These are phyloP conservation scores for Ogataea trehaloabstinens DNA, from an alignment of 805 yeast genomes.

Conservation along the genomic window DNA sequence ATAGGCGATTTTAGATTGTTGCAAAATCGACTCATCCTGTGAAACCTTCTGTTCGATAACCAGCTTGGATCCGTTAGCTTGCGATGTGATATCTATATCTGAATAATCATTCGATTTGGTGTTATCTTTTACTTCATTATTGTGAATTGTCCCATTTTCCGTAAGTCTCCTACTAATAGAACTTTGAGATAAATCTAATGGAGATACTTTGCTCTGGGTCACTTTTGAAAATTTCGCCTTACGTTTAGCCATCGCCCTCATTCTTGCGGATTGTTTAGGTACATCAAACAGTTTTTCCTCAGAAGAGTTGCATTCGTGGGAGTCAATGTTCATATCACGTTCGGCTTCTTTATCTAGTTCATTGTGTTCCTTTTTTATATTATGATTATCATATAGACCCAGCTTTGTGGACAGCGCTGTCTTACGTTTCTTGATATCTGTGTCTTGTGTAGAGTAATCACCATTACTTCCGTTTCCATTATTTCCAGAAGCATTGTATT, in stretches of 20 bases:
- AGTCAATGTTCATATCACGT: slow-evolving; percentile 6
- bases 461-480: slow-evolving; percentile 5
- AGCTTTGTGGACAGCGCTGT: slow-evolving; percentile 29
- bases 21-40: slow-evolving; percentile 62
- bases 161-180: slow-evolving; percentile 58
- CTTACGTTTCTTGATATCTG: slow-evolving; percentile 23
- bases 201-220: slow-evolving; percentile 40
- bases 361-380: slow-evolving; percentile 16
- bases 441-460: background rate
- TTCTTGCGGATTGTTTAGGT: slow-evolving; percentile 61
- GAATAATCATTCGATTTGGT: slow-evolving; percentile 25
- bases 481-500: slow-evolving; percentile 21
- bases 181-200: slow-evolving; percentile 70
- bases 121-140: slow-evolving; percentile 12
- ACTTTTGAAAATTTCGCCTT: slow-evolving; percentile 73
- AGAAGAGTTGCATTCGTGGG: background rate
- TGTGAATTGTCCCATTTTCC: slow-evolving; percentile 36
- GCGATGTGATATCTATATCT: slow-evolving; percentile 60
- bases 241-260: slow-evolving; percentile 92
- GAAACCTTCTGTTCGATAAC: slow-evolving; percentile 77
- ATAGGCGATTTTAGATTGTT: slow-evolving; percentile 69
- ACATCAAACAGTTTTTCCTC: slow-evolving; percentile 1
- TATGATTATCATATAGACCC: slow-evolving; percentile 24
- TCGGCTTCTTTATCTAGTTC: slow-evolving; percentile 11
- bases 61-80: slow-evolving; percentile 74